phyloP scores from a whole-genome alignment of 108 stramenopile species.

The Fragilariopsis cylindrus region DNA sequence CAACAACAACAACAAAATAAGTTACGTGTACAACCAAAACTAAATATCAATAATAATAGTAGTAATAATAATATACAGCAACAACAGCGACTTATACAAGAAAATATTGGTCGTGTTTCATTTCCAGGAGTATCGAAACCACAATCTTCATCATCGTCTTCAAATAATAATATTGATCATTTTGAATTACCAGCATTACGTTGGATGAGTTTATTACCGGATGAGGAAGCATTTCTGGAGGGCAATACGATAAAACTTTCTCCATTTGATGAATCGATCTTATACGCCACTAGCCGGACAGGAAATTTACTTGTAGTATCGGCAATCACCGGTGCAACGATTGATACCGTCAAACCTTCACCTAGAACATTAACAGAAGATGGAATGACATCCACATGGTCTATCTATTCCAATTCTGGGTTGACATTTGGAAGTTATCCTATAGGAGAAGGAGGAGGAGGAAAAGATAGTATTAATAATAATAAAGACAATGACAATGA shows the following conservation, averaged over 20 bases:
- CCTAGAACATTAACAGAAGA: slow-evolving; percentile 13
- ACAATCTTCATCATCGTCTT: neutral
- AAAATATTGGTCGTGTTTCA: neutral
- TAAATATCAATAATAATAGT: too few species aligned
- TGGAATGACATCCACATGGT: slow-evolving; percentile 7
- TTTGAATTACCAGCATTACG: slow-evolving; percentile 10
- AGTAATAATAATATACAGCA: too few species aligned
- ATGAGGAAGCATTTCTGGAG: slow-evolving; percentile 9
- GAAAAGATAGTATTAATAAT: neutral
- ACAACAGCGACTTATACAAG: neutral
- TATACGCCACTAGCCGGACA: slow-evolving; percentile 19
- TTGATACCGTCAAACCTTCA: slow-evolving; percentile 9
- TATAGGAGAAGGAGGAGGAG: neutral
- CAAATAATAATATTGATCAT: neutral
- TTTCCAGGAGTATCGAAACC: neutral
- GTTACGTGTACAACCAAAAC: too few species aligned
- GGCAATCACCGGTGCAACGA: slow-evolving; percentile 10
- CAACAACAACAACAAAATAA: too few species aligned
- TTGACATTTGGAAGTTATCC: slow-evolving; percentile 20
- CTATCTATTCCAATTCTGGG: slow-evolving; percentile 18
- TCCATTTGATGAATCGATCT: slow-evolving; percentile 23
- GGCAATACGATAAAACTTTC: slow-evolving; percentile 17
- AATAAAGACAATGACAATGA: neutral
- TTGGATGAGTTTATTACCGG: slow-evolving; percentile 17
- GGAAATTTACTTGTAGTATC: slow-evolving; percentile 21